Evolutionary conservation across 495 filamentous ascomycete genomes (phyloP).

Genomic region (Neurospora sp.): DNA sequence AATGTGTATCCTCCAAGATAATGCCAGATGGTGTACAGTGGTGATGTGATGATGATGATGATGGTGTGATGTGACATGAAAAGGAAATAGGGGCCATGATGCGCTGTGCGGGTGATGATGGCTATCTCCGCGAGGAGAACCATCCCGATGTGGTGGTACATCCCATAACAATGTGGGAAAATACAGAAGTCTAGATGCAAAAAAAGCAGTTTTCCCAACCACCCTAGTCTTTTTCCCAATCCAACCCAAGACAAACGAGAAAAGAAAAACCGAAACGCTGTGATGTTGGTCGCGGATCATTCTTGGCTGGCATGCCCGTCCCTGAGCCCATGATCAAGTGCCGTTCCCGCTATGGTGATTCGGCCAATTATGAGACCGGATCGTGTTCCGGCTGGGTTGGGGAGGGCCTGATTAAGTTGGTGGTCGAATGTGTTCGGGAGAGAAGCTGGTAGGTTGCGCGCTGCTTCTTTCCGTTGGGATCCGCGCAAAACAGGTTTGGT

Average conservation of each 20-base stretch:
- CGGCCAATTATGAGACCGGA: neutral
- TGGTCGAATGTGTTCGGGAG: constrained; percentile 4
- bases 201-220: constrained; percentile 28
- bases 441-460: constrained; percentile 9
- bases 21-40: constrained; percentile 10
- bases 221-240: constrained; percentile 24
- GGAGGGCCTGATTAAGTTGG: constrained; percentile 5
- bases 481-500: constrained; percentile 4
- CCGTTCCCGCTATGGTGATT: neutral
- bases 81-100: neutral
- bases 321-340: neutral
- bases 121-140: constrained; percentile 1
- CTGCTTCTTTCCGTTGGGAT: constrained; percentile 11
- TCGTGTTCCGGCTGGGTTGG: neutral
- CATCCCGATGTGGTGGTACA: neutral
- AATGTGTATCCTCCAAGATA: neutral
- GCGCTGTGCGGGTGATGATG: neutral
- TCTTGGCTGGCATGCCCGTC: constrained; percentile 5
- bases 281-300: neutral
- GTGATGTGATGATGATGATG: constrained; percentile 1
- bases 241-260: constrained; percentile 16
- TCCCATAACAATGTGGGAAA: constrained; percentile 16
- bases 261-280: constrained; percentile 9
- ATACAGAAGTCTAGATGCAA: constrained; percentile 36
- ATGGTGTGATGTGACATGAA: constrained; percentile 3